A percentile compares a stretch with the other conserved stretches of the same genome.
Evolutionary conservation across 768 basidiomycete genomes (phyloP).

Genomic region (Suillus tomentosus): DNA sequence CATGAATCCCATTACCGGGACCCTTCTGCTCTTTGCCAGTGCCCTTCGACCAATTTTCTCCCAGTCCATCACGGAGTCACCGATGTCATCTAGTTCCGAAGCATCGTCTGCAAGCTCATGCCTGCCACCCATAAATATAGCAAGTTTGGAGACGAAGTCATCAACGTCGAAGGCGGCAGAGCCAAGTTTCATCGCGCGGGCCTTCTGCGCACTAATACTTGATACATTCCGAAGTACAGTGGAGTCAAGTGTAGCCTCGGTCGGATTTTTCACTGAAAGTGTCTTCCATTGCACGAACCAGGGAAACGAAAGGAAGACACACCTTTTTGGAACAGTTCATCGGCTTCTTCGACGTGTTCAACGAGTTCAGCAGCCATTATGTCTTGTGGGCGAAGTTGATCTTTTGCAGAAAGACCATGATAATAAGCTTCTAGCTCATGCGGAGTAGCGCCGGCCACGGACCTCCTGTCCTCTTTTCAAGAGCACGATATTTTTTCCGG

Average conservation of each 20-base stretch:
- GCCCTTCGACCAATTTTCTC: conserved; percentile 83
- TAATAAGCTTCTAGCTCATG: conserved; percentile 4
- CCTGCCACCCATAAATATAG: conserved; percentile 75
- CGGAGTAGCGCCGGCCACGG: conserved; percentile 18
- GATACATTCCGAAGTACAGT: conserved; percentile 75
- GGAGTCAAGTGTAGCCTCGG: conserved; percentile 91
- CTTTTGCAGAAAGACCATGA: conserved; percentile 37
- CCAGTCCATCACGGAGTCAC: conserved; percentile 69
- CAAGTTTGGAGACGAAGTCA: conserved; percentile 80
- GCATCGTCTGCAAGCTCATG: conserved; percentile 46
- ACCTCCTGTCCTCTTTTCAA: conserved; percentile 70
- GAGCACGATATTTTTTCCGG: conserved; percentile 69
- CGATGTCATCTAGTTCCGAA: conserved; percentile 55
- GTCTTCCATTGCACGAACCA: conserved; percentile 4
- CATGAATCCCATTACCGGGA: conserved; percentile 89
- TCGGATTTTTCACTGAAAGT: conserved; percentile 68
- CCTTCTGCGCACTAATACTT: conserved; percentile 80
- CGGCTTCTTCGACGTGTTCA: conserved; percentile 55
- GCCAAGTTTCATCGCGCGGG: conserved; percentile 89
- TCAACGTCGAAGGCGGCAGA: conserved; percentile 89
- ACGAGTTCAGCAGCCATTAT: conserved; percentile 57
- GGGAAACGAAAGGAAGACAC: conserved; percentile 15
- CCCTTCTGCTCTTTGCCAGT: conserved; percentile 75
- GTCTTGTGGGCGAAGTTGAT: conserved; percentile 54
- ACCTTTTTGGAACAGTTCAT: conserved; percentile 69